Evolutionary conservation across 805 yeast species (phyloP).

Genomic region (Metschnikowia drakensbergensis): DNA sequence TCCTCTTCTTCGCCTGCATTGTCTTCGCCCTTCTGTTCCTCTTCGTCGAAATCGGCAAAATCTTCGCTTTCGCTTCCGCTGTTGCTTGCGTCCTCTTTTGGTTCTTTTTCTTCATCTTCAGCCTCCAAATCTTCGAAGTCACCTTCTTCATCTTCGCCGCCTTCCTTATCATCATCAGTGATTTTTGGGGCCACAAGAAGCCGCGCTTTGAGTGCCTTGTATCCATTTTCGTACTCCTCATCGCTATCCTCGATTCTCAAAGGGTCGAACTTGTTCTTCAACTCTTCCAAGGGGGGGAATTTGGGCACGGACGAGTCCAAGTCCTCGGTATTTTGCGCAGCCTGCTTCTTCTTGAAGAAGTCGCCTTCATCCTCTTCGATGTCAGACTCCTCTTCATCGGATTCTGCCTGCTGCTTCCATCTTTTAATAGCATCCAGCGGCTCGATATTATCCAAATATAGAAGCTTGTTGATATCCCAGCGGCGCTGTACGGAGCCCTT

Average conservation of each 20-base stretch:
- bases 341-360: conserved; percentile 51
- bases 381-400: conserved; percentile 35
- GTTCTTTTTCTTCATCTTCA: conserved; percentile 22
- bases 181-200: conserved; percentile 53
- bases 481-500: conserved; percentile 49
- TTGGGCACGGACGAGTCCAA: conserved; percentile 37
- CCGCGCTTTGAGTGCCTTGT: conserved; percentile 41
- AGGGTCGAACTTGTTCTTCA: conserved; percentile 46
- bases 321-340: conserved; percentile 24
- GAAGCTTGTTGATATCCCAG: conserved; percentile 78
- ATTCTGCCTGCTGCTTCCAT: conserved; percentile 58
- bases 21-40: conserved; percentile 42
- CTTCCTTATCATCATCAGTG: conserved; percentile 27
- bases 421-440: conserved; percentile 69
- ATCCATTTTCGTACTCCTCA: conserved; percentile 40
- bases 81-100: conserved; percentile 24
- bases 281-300: conserved; percentile 39
- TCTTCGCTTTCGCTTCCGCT: conserved; percentile 30
- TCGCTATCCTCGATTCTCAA: conserved; percentile 24
- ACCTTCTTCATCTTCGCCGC: conserved; percentile 22
- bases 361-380: conserved; percentile 39
- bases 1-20: conserved; percentile 32
- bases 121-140: conserved; percentile 41
- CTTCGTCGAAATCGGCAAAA: conserved; percentile 54
- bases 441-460: conserved; percentile 73